phyloP scores from a whole-genome alignment of 2,329 filamentous ascomycete genomes.

The Achaetomium macrosporum region DNA sequence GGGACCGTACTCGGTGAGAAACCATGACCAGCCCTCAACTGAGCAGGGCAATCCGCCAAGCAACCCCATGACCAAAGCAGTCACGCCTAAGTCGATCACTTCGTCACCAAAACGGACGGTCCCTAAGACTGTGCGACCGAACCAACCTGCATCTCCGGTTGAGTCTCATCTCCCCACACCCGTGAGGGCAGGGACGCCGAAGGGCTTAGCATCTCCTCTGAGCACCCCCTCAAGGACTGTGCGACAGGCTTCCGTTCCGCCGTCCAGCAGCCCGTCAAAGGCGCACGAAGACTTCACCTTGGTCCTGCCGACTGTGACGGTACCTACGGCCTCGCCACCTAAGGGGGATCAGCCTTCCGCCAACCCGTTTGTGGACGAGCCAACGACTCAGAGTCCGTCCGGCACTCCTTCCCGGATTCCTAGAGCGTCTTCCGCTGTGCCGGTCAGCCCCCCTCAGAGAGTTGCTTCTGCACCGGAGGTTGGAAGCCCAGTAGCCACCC shows the following conservation, averaged over 20 bases:
- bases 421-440: neutral
- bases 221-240: conserved; percentile 31
- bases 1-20: conserved; percentile 58
- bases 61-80: conserved; percentile 38
- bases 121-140: conserved; percentile 39
- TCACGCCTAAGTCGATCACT: conserved; percentile 46
- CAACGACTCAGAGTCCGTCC: conserved; percentile 2
- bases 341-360: conserved; percentile 5
- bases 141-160: conserved; percentile 44
- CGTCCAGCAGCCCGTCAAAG: conserved; percentile 39
- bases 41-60: conserved; percentile 44
- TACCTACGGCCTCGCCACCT: conserved; percentile 12
- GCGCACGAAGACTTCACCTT: conserved; percentile 50
- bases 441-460: neutral
- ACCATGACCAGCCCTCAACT: conserved; percentile 38
- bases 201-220: conserved; percentile 36
- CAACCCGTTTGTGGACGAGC: conserved; percentile 8
- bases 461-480: neutral
- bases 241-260: conserved; percentile 8
- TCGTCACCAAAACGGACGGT: conserved; percentile 48
- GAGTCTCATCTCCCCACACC: conserved; percentile 47
- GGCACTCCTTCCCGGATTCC: conserved; percentile 27
- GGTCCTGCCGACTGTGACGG: conserved; percentile 43
- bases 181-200: conserved; percentile 31
- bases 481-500: neutral